phyloP scores from a whole-genome alignment of 495 filamentous ascomycete species.

The Chaetomium cochliodes region DNA sequence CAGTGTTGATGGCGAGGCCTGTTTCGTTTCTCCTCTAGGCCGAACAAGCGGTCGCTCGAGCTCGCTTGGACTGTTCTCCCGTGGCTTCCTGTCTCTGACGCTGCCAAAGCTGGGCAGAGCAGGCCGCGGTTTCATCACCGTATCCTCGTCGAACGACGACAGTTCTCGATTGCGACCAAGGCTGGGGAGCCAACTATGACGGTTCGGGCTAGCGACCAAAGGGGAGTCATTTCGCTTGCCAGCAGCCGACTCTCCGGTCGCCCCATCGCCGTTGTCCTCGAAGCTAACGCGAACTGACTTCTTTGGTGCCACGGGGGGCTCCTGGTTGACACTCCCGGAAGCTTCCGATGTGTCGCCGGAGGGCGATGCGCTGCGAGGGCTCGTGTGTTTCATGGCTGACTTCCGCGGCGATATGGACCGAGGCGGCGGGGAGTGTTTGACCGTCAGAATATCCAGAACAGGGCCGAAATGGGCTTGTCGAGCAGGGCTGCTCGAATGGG shows the following conservation, averaged over 20 bases:
- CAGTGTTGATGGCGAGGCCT: slow-evolving; percentile 26
- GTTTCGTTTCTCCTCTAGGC: slow-evolving; percentile 39
- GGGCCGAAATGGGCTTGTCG: slow-evolving; percentile 74
- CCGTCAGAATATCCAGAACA: slow-evolving; percentile 50
- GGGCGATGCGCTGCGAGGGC: slow-evolving; percentile 53
- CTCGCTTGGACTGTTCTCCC: slow-evolving; percentile 31
- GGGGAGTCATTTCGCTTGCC: slow-evolving; percentile 52
- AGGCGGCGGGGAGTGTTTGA: slow-evolving; percentile 72
- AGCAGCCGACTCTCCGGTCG: slow-evolving; percentile 60
- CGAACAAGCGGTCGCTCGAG: slow-evolving; percentile 54
- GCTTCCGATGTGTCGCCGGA: slow-evolving; percentile 45
- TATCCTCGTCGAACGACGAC: slow-evolving; percentile 55
- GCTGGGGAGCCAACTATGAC: slow-evolving; percentile 54
- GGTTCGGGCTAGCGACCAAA: slow-evolving; percentile 50
- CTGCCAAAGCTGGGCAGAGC: slow-evolving; percentile 83
- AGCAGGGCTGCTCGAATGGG: slow-evolving; percentile 38
- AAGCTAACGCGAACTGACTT: slow-evolving; percentile 81
- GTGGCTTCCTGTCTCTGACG: slow-evolving; percentile 55
- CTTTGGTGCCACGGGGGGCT: slow-evolving; percentile 57
- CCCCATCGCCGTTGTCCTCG: slow-evolving; percentile 61
- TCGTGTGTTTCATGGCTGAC: slow-evolving; percentile 72
- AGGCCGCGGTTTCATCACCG: slow-evolving; percentile 72
- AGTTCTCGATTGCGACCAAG: slow-evolving; percentile 50
- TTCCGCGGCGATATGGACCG: slow-evolving; percentile 82
- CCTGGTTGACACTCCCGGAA: slow-evolving; percentile 43